These are phyloP conservation scores for Alnus rubra DNA, from an alignment of 306 rosid genomes.

Conservation along the genomic window DNA sequence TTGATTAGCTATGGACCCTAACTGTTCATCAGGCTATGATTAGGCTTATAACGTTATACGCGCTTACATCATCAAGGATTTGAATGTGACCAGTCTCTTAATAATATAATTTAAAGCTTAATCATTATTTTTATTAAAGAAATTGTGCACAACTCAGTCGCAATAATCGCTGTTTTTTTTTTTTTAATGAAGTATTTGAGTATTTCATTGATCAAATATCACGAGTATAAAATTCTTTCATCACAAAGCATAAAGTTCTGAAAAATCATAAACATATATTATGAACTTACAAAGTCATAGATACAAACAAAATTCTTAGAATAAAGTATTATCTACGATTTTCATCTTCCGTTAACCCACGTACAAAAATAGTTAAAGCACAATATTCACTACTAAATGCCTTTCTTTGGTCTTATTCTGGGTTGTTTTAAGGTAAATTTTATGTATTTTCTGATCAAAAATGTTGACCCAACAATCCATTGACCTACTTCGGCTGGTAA, in stretches of 20 bases:
- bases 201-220: too few relatives aligned
- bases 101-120: not conserved
- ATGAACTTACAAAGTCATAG: too few relatives aligned
- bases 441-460: not conserved
- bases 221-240: too few relatives aligned
- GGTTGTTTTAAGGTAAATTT: not conserved
- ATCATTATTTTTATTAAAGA: not conserved
- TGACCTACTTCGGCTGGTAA: not conserved
- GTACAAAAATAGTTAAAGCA: too few relatives aligned
- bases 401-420: not conserved
- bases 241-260: too few relatives aligned
- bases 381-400: not conserved
- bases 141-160: not conserved
- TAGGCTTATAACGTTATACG: not conserved
- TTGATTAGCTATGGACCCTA: not conserved
- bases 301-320: too few relatives aligned
- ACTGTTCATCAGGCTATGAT: not conserved
- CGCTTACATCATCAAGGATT: not conserved
- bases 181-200: too few relatives aligned
- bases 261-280: too few relatives aligned
- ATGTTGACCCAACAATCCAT: not conserved
- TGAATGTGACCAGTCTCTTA: not conserved
- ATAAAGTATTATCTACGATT: too few relatives aligned
- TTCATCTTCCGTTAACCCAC: too few relatives aligned
- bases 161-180: too few relatives aligned